phyloP scores from a whole-genome alignment of 2,329 filamentous ascomycete species.

The Pseudogymnoascus destructans region DNA sequence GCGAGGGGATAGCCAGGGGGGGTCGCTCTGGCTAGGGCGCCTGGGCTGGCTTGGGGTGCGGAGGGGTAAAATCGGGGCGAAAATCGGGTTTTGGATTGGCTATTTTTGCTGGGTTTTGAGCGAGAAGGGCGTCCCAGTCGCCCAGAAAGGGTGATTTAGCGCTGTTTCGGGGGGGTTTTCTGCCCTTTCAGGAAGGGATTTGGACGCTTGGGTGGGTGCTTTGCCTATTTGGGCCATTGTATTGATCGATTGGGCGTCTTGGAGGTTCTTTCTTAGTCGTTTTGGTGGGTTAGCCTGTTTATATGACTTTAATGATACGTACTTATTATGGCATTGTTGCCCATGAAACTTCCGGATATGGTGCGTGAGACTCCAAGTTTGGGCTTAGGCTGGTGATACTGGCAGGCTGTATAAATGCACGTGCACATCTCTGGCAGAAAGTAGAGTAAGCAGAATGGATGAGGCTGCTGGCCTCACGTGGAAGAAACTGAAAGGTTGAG shows the following conservation, averaged over 20 bases:
- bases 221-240: background rate
- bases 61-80: slow-evolving; percentile 1
- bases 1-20: background rate
- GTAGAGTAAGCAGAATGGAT: slow-evolving; percentile 1
- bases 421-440: background rate
- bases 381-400: background rate
- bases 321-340: background rate
- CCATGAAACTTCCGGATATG: background rate
- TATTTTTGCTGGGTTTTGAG: slow-evolving; percentile 2
- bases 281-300: background rate
- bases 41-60: background rate
- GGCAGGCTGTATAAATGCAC: background rate
- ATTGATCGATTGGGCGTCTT: slow-evolving; percentile 2
- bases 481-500: background rate
- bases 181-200: slow-evolving; percentile 1
- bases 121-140: slow-evolving; percentile 7
- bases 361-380: background rate
- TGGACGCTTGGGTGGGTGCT: background rate
- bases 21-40: background rate
- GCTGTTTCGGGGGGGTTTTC: background rate
- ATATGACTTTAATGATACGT: slow-evolving; percentile 9
- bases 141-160: background rate
- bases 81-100: slow-evolving; percentile 6
- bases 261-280: slow-evolving; percentile 6
- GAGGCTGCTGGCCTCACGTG: background rate